phyloP scores from a whole-genome alignment of 2,329 filamentous ascomycete genomes.

The Aurifilum marmelostoma region DNA sequence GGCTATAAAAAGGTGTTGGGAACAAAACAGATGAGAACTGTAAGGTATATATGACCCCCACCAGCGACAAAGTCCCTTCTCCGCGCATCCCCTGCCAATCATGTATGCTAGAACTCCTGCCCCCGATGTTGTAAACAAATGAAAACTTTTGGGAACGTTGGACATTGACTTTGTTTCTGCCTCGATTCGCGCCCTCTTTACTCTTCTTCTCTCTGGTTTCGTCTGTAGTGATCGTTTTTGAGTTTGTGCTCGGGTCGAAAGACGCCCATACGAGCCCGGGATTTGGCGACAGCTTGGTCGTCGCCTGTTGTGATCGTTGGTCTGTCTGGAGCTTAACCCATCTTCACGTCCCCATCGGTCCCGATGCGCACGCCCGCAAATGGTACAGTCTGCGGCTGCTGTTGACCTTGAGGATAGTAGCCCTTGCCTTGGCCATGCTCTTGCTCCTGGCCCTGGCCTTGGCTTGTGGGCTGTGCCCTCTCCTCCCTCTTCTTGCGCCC shows the following conservation, averaged over 20 bases:
- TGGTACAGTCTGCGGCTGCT: slow-evolving; percentile 24
- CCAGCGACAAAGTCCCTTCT: background rate
- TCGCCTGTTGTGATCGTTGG: background rate
- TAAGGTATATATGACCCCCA: slow-evolving; percentile 15
- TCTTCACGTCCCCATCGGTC: slow-evolving; percentile 29
- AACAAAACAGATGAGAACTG: background rate
- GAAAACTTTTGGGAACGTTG: background rate
- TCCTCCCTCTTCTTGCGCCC: slow-evolving; percentile 52
- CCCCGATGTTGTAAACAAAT: background rate
- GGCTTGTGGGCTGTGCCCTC: slow-evolving; percentile 15
- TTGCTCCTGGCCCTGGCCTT: slow-evolving; percentile 32
- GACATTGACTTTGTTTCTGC: background rate
- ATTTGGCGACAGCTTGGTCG: background rate
- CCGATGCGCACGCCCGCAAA: slow-evolving; percentile 26
- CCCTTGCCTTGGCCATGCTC: slow-evolving; percentile 35
- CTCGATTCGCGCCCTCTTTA: background rate
- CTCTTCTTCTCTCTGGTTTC: background rate
- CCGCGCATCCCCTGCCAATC: background rate
- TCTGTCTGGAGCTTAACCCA: slow-evolving; percentile 17
- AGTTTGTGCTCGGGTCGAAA: background rate
- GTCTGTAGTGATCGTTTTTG: background rate
- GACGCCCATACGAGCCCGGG: background rate
- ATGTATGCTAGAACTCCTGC: slow-evolving; percentile 13
- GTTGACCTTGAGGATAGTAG: slow-evolving; percentile 18
- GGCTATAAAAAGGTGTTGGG: background rate